phyloP scores from a whole-genome alignment of 441 rosid species.

The Gossypium aridum region DNA sequence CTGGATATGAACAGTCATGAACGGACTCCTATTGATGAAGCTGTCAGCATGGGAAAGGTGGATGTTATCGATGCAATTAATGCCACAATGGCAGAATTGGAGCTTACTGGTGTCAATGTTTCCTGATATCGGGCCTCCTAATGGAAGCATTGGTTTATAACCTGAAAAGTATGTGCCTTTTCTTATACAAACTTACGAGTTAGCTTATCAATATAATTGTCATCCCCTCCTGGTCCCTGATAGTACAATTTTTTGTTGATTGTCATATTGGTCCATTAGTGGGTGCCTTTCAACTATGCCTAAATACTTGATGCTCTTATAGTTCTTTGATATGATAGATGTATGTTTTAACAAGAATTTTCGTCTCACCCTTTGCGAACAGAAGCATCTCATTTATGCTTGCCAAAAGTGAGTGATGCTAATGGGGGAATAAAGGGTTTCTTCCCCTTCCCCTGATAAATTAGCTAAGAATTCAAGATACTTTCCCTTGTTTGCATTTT shows the following conservation, averaged over 20 bases:
- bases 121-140: constrained; percentile 23
- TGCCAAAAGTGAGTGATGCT: not conserved
- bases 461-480: not conserved
- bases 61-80: constrained; percentile 62
- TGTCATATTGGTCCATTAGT: not conserved
- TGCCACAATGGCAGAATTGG: constrained; percentile 51
- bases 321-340: not conserved
- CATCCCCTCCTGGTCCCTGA: not conserved
- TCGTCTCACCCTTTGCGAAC: not conserved
- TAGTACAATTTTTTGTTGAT: constrained; percentile 6
- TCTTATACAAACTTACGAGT: not conserved
- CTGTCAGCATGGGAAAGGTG: constrained; percentile 57
- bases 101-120: constrained; percentile 46
- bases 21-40: constrained; percentile 77
- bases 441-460: not conserved
- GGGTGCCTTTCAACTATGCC: not conserved
- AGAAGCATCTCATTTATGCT: constrained; percentile 2
- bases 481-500: constrained; percentile 1
- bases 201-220: not conserved
- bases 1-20: constrained; percentile 54
- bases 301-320: not conserved
- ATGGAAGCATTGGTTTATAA: not conserved
- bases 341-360: not conserved
- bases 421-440: constrained; percentile 20
- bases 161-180: not conserved